Conservation (phyloP, 805 yeast genomes). For the Starmerella scarabaei region DNA sequence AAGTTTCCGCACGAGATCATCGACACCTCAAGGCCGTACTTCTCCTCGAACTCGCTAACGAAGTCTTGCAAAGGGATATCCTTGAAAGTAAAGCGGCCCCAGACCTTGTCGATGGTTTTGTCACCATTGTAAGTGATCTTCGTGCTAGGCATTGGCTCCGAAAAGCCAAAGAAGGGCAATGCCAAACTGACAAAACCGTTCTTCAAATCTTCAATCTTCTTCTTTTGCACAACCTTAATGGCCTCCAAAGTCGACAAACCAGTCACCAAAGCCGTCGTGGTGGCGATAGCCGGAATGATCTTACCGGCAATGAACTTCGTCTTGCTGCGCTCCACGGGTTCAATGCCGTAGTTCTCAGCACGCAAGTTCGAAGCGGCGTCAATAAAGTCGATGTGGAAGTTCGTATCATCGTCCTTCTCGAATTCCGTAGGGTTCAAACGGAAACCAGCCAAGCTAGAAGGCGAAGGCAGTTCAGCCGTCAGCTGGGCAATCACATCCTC, state of each 20-base stretch:
- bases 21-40: constrained; percentile 75
- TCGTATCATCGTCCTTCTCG: constrained; percentile 95
- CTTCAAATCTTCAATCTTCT: constrained; percentile 73
- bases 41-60: constrained; percentile 57
- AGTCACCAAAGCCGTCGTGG: constrained; percentile 95
- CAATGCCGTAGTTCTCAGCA: constrained; percentile 81
- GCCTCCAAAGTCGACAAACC: constrained; percentile 88
- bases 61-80: constrained; percentile 64
- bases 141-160: constrained; percentile 85
- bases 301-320: constrained; percentile 97
- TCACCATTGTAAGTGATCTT: constrained; percentile 64
- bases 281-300: constrained; percentile 97
- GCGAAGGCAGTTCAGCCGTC: constrained; percentile 73
- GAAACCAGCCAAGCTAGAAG: constrained; percentile 78
- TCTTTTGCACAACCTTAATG: constrained; percentile 72
- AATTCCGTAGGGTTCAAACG: constrained; percentile 81
- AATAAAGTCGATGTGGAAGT: constrained; percentile 93
- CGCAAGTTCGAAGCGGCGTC: constrained; percentile 93
- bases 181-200: constrained; percentile 89
- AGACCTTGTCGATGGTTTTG: constrained; percentile 71
- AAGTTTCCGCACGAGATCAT: constrained; percentile 91
- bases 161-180: constrained; percentile 89
- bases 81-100: constrained; percentile 80
- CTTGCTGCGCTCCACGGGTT: constrained; percentile 73
- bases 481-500: constrained; percentile 29